phyloP scores from a whole-genome alignment of 345 rosid genomes.

The Cardamine resedifolia region DNA sequence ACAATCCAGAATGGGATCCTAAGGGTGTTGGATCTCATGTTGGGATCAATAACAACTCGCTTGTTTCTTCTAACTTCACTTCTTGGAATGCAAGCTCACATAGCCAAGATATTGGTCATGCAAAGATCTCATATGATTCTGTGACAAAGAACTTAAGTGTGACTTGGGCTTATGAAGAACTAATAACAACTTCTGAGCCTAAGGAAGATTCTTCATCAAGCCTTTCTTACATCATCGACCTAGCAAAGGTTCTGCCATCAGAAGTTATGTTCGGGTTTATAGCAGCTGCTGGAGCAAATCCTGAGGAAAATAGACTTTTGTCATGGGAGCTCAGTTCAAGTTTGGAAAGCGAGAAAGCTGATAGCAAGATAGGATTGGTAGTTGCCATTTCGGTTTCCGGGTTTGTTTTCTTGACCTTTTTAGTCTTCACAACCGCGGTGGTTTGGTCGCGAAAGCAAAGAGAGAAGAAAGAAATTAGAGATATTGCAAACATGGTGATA shows the following conservation, averaged over 20 bases:
- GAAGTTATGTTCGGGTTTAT: slow-evolving; percentile 42
- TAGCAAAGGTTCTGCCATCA: slow-evolving; percentile 39
- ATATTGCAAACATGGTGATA: neutral
- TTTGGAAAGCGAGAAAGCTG: neutral
- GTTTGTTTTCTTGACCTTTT: slow-evolving; percentile 4
- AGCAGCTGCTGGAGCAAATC: slow-evolving; percentile 30
- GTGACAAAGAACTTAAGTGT: slow-evolving; percentile 39
- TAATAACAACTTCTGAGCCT: slow-evolving; percentile 4
- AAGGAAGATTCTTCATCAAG: slow-evolving; percentile 28
- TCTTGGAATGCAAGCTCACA: slow-evolving; percentile 39
- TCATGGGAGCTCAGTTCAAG: slow-evolving; percentile 43
- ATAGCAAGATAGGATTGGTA: neutral
- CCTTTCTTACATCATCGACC: slow-evolving; percentile 40
- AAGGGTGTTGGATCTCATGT: slow-evolving; percentile 28
- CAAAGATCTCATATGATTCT: slow-evolving; percentile 34
- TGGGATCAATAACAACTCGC: slow-evolving; percentile 37
- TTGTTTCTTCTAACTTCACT: slow-evolving; percentile 13
- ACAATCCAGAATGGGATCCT: slow-evolving; percentile 41
- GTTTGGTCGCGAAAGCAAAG: slow-evolving; percentile 10
- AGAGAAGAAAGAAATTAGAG: neutral
- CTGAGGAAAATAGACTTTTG: slow-evolving; percentile 23
- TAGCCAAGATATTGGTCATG: slow-evolving; percentile 28
- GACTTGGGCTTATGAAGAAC: slow-evolving; percentile 37
- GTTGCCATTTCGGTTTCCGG: slow-evolving; percentile 26
- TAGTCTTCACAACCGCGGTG: neutral